phyloP scores from a whole-genome alignment of 2,329 filamentous ascomycete species.

The Chaetomiaceae sp. region DNA sequence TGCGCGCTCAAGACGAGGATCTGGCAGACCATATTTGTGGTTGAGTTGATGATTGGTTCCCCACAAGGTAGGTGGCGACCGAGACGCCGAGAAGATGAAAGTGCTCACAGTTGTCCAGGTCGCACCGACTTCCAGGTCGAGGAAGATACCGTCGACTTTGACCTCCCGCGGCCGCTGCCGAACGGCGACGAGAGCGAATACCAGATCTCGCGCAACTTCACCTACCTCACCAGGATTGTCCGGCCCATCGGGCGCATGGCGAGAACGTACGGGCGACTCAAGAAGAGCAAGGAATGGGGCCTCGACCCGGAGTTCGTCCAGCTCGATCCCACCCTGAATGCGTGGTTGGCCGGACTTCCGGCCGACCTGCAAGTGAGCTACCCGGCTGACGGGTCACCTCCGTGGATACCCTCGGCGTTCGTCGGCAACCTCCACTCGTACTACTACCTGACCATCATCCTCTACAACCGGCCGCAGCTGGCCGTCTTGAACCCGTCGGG shows the following conservation, averaged over 20 bases:
- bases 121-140: constrained; percentile 75
- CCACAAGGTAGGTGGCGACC: constrained; percentile 66
- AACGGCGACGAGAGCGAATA: constrained; percentile 72
- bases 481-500: constrained; percentile 69
- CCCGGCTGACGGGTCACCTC: constrained; percentile 71
- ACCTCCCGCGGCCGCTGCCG: constrained; percentile 56
- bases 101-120: constrained; percentile 41
- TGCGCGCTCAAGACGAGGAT: constrained; percentile 81
- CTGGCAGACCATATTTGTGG: constrained; percentile 83
- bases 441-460: constrained; percentile 77
- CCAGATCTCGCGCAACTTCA: constrained; percentile 76
- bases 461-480: constrained; percentile 83
- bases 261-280: constrained; percentile 67
- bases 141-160: constrained; percentile 71
- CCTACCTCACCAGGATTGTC: constrained; percentile 73
- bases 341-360: constrained; percentile 74
- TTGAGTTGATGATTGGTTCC: constrained; percentile 89
- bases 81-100: background rate
- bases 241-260: constrained; percentile 76
- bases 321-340: constrained; percentile 70
- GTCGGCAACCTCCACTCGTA: constrained; percentile 87
- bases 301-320: constrained; percentile 77
- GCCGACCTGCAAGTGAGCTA: constrained; percentile 73
- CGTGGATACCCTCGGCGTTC: constrained; percentile 82
- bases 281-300: constrained; percentile 75